phyloP scores from a whole-genome alignment of 805 yeast genomes.

The Saccharomycopsis sp. region DNA sequence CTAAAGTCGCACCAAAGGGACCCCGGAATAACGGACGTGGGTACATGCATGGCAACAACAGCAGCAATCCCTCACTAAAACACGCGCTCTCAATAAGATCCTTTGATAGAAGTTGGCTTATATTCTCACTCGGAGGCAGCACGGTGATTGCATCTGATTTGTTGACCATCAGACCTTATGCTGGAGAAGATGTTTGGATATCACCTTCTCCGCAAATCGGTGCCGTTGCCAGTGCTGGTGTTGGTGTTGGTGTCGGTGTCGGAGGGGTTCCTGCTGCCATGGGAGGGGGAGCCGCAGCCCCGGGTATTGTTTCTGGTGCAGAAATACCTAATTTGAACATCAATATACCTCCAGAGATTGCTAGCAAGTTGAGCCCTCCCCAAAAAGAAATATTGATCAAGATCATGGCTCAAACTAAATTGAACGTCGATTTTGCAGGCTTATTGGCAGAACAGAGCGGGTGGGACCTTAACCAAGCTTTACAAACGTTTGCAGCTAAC shows the following conservation, averaged over 20 bases:
- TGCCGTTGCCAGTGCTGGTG: constrained; percentile 14
- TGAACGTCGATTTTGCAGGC: constrained; percentile 69
- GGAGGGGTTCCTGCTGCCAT: constrained; percentile 10
- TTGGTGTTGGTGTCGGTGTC: constrained; percentile 20
- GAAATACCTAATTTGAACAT: constrained; percentile 17
- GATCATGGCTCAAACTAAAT: constrained; percentile 60
- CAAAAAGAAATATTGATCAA: constrained; percentile 61
- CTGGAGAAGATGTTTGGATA: constrained; percentile 51
- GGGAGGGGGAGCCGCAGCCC: constrained; percentile 1
- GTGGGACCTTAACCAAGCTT: constrained; percentile 69
- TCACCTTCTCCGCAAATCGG: constrained; percentile 14
- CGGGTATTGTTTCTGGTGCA: constrained; percentile 15
- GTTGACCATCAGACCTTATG: constrained; percentile 54
- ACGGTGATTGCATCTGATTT: constrained; percentile 85
- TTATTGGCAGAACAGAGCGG: constrained; percentile 83
- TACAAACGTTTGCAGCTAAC: constrained; percentile 61
- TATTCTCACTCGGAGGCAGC: constrained; percentile 60
- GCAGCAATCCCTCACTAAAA: constrained; percentile 25
- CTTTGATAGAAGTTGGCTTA: constrained; percentile 78
- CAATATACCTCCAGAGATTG: constrained; percentile 44
- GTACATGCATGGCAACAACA: constrained; percentile 24
- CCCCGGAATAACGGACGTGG: constrained; percentile 22
- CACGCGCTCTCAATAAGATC: constrained; percentile 48
- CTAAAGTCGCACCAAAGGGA: constrained; percentile 21
- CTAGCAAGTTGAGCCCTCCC: constrained; percentile 37